Evolutionary conservation across 495 filamentous ascomycete genomes (phyloP).

Genomic region (Viridothelium virens): DNA sequence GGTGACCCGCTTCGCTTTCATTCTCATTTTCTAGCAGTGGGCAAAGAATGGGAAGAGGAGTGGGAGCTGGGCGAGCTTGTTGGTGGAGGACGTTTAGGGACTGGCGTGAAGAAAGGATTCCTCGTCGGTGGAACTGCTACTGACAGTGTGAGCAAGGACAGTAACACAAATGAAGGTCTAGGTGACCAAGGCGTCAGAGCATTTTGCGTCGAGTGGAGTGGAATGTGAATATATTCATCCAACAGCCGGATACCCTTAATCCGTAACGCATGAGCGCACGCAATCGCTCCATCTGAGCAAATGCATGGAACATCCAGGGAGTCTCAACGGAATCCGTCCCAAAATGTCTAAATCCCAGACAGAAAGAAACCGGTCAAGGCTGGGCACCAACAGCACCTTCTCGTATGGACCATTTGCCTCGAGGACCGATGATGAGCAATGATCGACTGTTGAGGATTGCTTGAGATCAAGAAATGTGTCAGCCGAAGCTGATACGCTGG

Average conservation of each 20-base stretch:
- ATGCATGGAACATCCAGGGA: no score
- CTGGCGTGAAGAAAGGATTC: conserved; percentile 92
- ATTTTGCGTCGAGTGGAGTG: conserved; percentile 78
- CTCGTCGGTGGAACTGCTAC: conserved; percentile 61
- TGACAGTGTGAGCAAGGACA: no score
- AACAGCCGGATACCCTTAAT: neutral
- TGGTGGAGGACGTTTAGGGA: conserved; percentile 77
- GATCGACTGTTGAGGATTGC: no score
- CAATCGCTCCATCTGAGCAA: neutral
- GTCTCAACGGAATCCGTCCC: no score
- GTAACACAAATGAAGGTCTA: no score
- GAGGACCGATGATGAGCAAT: no score
- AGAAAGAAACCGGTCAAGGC: no score
- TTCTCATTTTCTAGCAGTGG: conserved; percentile 76
- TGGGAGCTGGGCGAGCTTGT: conserved; percentile 77
- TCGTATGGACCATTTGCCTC: no score
- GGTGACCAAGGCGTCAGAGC: conserved; percentile 44
- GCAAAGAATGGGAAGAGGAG: conserved; percentile 76
- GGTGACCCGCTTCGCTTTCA: conserved; percentile 93
- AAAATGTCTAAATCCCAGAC: no score
- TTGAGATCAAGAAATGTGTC: no score
- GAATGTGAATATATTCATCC: conserved; percentile 49
- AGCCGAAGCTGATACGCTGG: no score
- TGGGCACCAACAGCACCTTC: no score
- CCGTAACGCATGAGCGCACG: neutral